These are phyloP conservation scores for Kitagawia praeruptora DNA, from an alignment of 129 eudicot genomes.

Conservation along the genomic window DNA sequence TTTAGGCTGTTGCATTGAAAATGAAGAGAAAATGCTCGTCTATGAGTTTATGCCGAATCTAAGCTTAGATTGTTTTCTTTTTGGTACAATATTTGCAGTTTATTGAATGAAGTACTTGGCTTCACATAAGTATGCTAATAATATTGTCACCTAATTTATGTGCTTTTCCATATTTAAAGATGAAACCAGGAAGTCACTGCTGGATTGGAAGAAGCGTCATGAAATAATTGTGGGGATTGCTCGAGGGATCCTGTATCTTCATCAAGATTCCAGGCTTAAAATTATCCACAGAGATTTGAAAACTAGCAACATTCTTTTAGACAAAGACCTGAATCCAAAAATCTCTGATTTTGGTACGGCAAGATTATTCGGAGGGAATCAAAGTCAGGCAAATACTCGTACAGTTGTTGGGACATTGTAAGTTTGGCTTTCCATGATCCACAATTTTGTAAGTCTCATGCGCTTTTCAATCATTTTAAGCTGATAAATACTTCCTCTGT, in stretches of 20 bases:
- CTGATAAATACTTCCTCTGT: not conserved
- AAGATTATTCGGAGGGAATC: slow-evolving; percentile 30
- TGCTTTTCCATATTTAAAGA: not conserved
- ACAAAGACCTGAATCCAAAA: slow-evolving; percentile 38
- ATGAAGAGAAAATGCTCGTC: slow-evolving; percentile 41
- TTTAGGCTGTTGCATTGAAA: slow-evolving; percentile 36
- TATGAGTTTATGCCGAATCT: slow-evolving; percentile 45
- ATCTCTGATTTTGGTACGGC: slow-evolving; percentile 66
- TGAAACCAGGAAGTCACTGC: slow-evolving; percentile 8
- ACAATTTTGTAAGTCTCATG: not conserved
- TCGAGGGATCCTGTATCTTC: slow-evolving; percentile 49
- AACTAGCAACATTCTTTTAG: slow-evolving; percentile 41
- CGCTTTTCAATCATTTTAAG: not conserved
- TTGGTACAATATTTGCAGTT: slow-evolving; percentile 16
- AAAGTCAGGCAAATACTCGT: slow-evolving; percentile 29
- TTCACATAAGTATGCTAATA: not conserved
- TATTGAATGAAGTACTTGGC: not conserved
- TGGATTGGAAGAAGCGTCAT: slow-evolving; percentile 32
- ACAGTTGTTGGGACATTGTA: slow-evolving; percentile 53
- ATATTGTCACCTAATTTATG: not conserved
- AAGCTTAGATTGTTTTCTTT: slow-evolving; percentile 36
- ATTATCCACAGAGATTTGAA: slow-evolving; percentile 48
- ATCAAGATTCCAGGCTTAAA: slow-evolving; percentile 40
- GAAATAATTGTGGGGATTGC: slow-evolving; percentile 37
- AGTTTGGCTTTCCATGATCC: slow-evolving; percentile 8